These are phyloP conservation scores for Candida corydali DNA, from an alignment of 805 yeast genomes.

Conservation along the genomic window DNA sequence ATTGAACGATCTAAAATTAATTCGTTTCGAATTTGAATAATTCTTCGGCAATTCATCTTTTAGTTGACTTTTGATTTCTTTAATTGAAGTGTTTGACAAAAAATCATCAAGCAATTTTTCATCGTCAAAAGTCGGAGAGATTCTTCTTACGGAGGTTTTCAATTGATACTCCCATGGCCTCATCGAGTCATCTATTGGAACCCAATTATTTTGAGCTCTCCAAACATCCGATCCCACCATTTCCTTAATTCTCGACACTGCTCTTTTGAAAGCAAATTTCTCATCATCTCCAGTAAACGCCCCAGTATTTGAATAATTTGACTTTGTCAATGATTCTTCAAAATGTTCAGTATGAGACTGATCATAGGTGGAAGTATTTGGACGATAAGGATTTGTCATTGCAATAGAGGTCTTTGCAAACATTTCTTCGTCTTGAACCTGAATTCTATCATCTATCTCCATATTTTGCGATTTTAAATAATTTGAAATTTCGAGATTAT, in stretches of 20 bases:
- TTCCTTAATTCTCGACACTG: slow-evolving; percentile 62
- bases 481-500: slow-evolving; percentile 11
- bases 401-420: slow-evolving; percentile 60
- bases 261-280: slow-evolving; percentile 94
- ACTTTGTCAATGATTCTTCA: slow-evolving; percentile 1
- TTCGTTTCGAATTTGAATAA: slow-evolving; percentile 14
- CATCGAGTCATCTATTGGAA: slow-evolving; percentile 47
- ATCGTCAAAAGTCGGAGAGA: neutral
- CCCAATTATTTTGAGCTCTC: slow-evolving; percentile 49
- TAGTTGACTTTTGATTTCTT: slow-evolving; percentile 8
- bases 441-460: slow-evolving; percentile 27
- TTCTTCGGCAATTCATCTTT: slow-evolving; percentile 20
- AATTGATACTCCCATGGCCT: slow-evolving; percentile 50
- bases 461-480: slow-evolving; percentile 15
- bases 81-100: slow-evolving; percentile 6
- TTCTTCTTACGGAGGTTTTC: neutral
- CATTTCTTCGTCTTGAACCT: slow-evolving; percentile 66
- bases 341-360: slow-evolving; percentile 33
- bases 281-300: slow-evolving; percentile 89
- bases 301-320: slow-evolving; percentile 41
- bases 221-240: slow-evolving; percentile 53
- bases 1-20: slow-evolving; percentile 22
- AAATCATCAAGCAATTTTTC: slow-evolving; percentile 2
- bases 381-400: slow-evolving; percentile 60
- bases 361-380: slow-evolving; percentile 62